A percentile compares a stretch with the other conserved stretches of the same genome.
phyloP scores from a whole-genome alignment of 2,329 filamentous ascomycete species.

The Aspergillus pseudoglaucus region DNA sequence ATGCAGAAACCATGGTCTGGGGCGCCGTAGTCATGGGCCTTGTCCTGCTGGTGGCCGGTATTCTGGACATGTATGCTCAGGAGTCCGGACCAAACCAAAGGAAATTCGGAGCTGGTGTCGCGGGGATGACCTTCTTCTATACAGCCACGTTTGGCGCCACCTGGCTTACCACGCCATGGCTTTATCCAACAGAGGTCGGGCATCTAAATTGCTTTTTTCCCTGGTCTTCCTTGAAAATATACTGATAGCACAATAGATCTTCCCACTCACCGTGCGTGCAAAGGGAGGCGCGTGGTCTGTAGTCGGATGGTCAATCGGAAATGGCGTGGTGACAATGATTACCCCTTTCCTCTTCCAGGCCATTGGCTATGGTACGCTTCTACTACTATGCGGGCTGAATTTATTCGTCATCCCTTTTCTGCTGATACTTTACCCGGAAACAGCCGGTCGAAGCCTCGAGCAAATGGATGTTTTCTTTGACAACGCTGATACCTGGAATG shows the following conservation, averaged over 20 bases:
- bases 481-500: not conserved
- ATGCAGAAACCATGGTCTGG: conserved; percentile 47
- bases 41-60: conserved; percentile 57
- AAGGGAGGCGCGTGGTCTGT: conserved; percentile 68
- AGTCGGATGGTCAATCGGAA: conserved; percentile 64
- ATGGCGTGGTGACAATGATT: conserved; percentile 45
- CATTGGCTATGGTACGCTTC: conserved; percentile 61
- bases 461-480: conserved; percentile 17
- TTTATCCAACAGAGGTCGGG: conserved; percentile 54
- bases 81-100: conserved; percentile 37
- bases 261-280: conserved; percentile 59
- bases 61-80: conserved; percentile 44
- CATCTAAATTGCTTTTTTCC: not conserved
- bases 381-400: conserved; percentile 63
- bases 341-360: conserved; percentile 51
- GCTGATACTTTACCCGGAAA: conserved; percentile 27
- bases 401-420: conserved; percentile 57
- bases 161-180: conserved; percentile 52
- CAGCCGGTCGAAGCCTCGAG: conserved; percentile 14
- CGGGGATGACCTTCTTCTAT: conserved; percentile 61
- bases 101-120: conserved; percentile 55
- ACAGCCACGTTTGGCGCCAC: conserved; percentile 56
- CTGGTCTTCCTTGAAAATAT: not conserved
- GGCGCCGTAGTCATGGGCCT: conserved; percentile 55
- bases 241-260: conserved; percentile 40